Evolutionary conservation across 2,329 filamentous ascomycete species (phyloP), one percentile per base, ranked within the genome.

Genomic region (Fusarium pininemorale): DNA sequence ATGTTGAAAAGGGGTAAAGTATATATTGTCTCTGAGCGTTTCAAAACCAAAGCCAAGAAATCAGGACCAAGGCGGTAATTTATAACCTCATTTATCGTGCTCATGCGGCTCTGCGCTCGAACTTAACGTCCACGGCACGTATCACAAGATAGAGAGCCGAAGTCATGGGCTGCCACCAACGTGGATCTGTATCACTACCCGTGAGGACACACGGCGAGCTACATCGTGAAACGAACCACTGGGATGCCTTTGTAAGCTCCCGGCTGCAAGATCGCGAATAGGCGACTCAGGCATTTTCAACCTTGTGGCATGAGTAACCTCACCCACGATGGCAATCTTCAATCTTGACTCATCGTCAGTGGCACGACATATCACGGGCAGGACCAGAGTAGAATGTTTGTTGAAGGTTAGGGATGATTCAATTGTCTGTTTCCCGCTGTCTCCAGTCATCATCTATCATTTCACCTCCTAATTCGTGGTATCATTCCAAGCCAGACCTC

Each of bases 391-490:
- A 15, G 22, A 51, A 30, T 26, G 30, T 22, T 41, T 24, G 42
- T 42, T 58, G 44, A 61, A 51, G 47, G 47, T 45, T 58, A 54
- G 65, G 59, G 42, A 47, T 39, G 39, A 62, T 59, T 63, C 53
- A 39, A 67, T 75, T 60, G 45, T 72, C 64, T 66, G 68, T 69
- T 35, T 39, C 37, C 65, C 50, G 57, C 58, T 47, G 38, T 64
- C 57, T 64, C 47, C 35, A 26, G 30, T 66, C 24, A 51, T 38
- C 66, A 38, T 61, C 68, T 57, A 58, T 69, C 72, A 66, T 69
- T 50, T 70, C 70, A 64, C 74, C 76, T 76, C 73, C 76, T 75
- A 41, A 76, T 58, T 77, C 77, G 63, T 78, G 77, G 77, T 78
- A 78, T 78, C 76, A 78, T 78, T 75, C 69, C 73, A 53, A 75